These are phyloP conservation scores for Lactarius pseudohatsudake DNA, from an alignment of 768 basidiomycete genomes.

Conservation along the genomic window DNA sequence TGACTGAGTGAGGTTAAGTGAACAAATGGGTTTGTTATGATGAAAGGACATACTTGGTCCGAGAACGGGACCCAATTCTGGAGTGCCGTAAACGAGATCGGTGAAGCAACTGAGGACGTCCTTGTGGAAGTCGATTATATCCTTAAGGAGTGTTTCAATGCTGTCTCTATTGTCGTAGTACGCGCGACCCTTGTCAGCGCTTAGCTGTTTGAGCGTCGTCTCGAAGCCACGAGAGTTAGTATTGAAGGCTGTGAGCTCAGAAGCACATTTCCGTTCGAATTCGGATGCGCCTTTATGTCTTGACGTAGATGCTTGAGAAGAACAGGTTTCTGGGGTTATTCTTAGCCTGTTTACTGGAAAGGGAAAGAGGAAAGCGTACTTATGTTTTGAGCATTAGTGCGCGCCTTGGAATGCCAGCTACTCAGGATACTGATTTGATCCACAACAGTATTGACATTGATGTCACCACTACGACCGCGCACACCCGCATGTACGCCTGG, in stretches of 20 bases:
- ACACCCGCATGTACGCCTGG: background rate
- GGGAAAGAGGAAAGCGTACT: conserved; percentile 28
- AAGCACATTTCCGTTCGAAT: conserved; percentile 42
- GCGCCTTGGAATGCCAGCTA: conserved; percentile 31
- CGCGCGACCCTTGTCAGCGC: conserved; percentile 48
- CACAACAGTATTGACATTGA: conserved; percentile 23
- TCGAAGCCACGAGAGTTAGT: conserved; percentile 37
- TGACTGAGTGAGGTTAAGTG: conserved; percentile 40
- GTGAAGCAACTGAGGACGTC: conserved; percentile 39
- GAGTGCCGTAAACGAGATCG: conserved; percentile 41
- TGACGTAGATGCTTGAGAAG: conserved; percentile 36
- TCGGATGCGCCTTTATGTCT: conserved; percentile 37
- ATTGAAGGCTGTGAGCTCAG: conserved; percentile 40
- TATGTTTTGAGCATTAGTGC: conserved; percentile 32
- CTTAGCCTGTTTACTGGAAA: background rate
- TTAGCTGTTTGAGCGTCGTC: conserved; percentile 34
- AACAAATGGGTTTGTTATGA: background rate
- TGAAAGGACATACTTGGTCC: conserved; percentile 46
- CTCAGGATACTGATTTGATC: conserved; percentile 34
- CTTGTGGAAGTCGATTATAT: conserved; percentile 51
- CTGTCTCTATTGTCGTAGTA: conserved; percentile 47
- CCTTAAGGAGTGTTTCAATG: conserved; percentile 51
- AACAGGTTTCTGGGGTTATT: conserved; percentile 23
- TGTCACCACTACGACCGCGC: conserved; percentile 20
- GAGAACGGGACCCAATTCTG: conserved; percentile 49